Conservation (phyloP, 1,284 basidiomycete genomes). For the Violaceomyces palustris region DNA sequence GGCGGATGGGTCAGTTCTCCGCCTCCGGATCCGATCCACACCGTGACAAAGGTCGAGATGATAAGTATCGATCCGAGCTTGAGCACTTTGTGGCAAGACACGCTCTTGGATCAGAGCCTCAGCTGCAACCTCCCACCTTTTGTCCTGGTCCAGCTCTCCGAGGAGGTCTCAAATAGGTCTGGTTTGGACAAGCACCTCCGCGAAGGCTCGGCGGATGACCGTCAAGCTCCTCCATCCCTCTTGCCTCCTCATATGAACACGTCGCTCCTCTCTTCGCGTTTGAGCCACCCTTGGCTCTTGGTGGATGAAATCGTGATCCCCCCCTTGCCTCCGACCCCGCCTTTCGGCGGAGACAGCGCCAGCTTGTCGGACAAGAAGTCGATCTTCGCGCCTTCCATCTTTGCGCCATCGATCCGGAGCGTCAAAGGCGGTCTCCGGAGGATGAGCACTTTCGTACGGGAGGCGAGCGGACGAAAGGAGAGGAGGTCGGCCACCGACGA, state of each 20-base stretch:
- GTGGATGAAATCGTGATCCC: conserved; percentile 20
- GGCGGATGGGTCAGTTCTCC: too few relatives aligned
- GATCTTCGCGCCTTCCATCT: conserved; percentile 26
- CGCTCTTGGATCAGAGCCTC: conserved; percentile 10
- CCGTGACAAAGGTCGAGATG: conserved; percentile 1
- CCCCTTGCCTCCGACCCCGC: conserved; percentile 19
- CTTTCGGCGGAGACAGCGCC: not conserved
- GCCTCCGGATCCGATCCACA: too few relatives aligned
- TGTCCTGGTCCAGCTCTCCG: conserved; percentile 14
- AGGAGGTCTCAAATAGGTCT: not conserved
- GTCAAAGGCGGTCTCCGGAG: conserved; percentile 11
- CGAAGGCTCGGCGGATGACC: too few relatives aligned
- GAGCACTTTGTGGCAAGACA: conserved; percentile 21
- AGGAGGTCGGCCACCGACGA: too few relatives aligned
- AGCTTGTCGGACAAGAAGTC: conserved; percentile 6
- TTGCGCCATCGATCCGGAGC: conserved; percentile 21
- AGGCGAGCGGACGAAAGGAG: too few relatives aligned
- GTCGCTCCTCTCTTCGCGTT: too few relatives aligned
- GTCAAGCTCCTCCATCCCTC: too few relatives aligned
- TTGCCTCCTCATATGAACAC: too few relatives aligned
- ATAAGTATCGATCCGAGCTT: conserved; percentile 2
- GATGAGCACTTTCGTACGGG: conserved; percentile 10
- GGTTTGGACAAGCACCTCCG: not conserved
- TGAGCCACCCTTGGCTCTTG: conserved; percentile 20
- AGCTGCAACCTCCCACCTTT: conserved; percentile 11